Evolutionary conservation across 1,139 yeast species (phyloP).

Genomic region (Hyphopichia khmerensis): DNA sequence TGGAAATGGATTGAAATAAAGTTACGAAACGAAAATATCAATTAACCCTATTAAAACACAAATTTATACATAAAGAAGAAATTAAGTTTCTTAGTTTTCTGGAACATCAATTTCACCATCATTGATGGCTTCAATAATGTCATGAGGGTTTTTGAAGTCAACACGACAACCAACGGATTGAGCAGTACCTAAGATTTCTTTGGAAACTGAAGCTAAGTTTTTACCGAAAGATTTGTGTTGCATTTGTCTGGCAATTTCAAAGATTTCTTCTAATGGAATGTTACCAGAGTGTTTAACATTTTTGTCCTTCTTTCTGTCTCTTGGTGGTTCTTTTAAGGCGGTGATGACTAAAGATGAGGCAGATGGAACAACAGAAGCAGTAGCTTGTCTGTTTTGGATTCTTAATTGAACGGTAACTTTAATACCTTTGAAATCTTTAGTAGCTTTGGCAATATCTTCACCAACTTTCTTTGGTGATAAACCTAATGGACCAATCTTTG

Average conservation of each 20-base stretch:
- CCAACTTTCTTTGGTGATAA: constrained; percentile 99
- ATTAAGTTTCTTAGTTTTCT: constrained; percentile 58
- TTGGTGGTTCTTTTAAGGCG: constrained; percentile 99
- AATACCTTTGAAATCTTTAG: constrained; percentile 98
- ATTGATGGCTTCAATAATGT: constrained; percentile 95
- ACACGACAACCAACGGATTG: constrained; percentile 99
- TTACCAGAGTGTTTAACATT: constrained; percentile 99
- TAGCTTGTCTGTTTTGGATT: constrained; percentile 99
- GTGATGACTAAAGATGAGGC: constrained; percentile 99
- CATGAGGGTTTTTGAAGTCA: constrained; percentile 99
- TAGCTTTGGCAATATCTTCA: constrained; percentile 99
- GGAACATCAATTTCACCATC: constrained; percentile 98
- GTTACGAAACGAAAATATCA: constrained; percentile 15
- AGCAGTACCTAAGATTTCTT: constrained; percentile 99
- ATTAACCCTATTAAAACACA: constrained; percentile 37
- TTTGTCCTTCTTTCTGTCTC: constrained; percentile 99
- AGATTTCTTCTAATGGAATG: constrained; percentile 95
- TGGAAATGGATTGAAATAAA: neutral
- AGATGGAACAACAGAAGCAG: constrained; percentile 98
- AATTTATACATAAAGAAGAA: constrained; percentile 26
- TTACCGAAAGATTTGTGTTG: constrained; percentile 97
- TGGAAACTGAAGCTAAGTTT: constrained; percentile 93
- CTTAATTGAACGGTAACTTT: constrained; percentile 98
- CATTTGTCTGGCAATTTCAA: constrained; percentile 98
- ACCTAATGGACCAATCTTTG: constrained; percentile 99